Evolutionary conservation across 1,139 yeast genomes (phyloP).

Genomic region (Debaryomyces subglobosus): DNA sequence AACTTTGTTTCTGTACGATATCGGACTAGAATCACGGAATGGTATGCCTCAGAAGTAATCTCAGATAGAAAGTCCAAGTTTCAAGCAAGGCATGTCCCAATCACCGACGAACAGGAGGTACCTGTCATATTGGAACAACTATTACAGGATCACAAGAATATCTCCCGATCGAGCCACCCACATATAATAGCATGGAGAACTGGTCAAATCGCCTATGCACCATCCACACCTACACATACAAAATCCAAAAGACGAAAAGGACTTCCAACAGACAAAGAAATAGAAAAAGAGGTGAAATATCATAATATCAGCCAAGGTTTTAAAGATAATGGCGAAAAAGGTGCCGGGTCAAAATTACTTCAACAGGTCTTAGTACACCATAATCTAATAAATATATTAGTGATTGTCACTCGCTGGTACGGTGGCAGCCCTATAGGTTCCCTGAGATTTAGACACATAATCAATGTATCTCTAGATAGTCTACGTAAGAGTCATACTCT

Average conservation of each 20-base stretch:
- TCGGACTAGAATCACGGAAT: conserved; percentile 16
- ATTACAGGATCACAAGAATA: conserved; percentile 38
- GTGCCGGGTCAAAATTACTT: conserved; percentile 60
- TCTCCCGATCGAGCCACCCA: conserved; percentile 56
- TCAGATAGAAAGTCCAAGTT: conserved; percentile 59
- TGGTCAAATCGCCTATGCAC: conserved; percentile 22
- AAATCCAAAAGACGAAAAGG: neutral
- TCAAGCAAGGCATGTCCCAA: conserved; percentile 55
- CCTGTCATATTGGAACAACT: conserved; percentile 40
- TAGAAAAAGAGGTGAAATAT: conserved; percentile 12
- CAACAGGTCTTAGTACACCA: conserved; percentile 51
- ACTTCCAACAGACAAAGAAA: neutral
- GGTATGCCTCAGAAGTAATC: conserved; percentile 35
- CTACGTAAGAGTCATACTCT: conserved; percentile 20
- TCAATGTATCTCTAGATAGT: conserved; percentile 52
- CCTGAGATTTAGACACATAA: conserved; percentile 63
- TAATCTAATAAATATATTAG: conserved; percentile 52
- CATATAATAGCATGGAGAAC: conserved; percentile 71
- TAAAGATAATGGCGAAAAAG: conserved; percentile 66
- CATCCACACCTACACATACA: neutral
- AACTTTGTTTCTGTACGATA: neutral
- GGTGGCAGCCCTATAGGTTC: conserved; percentile 72
- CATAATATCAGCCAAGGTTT: conserved; percentile 53
- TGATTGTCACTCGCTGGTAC: conserved; percentile 74
- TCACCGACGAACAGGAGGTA: conserved; percentile 42